Evolutionary conservation across 192 early-diverging fungal genomes (phyloP).

Genomic region (Coemansia sp.): DNA sequence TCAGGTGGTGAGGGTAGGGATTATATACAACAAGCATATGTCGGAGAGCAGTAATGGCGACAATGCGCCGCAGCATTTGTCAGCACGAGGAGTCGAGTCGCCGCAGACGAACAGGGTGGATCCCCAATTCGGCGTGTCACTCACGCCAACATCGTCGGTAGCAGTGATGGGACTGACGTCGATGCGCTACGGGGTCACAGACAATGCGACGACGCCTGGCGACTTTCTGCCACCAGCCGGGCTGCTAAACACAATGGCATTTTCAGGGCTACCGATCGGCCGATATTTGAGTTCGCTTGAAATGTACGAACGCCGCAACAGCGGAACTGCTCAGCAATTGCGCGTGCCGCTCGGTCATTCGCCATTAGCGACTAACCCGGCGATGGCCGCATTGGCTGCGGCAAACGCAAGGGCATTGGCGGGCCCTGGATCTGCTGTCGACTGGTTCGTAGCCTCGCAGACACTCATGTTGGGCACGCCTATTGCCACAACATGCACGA

Average conservation of each 20-base stretch:
- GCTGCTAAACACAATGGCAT: not conserved
- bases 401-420: not conserved
- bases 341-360: not conserved
- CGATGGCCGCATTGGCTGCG: not conserved
- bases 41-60: conserved; percentile 13
- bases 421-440: not conserved
- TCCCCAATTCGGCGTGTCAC: conserved; percentile 17
- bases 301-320: conserved; percentile 11
- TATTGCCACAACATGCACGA: conserved; percentile 35
- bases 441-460: not conserved
- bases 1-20: not conserved
- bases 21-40: not conserved
- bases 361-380: not conserved
- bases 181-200: conserved; percentile 27
- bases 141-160: conserved; percentile 40
- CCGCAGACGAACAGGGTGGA: conserved; percentile 1
- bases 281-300: conserved; percentile 30
- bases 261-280: conserved; percentile 15
- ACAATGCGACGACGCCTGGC: not conserved
- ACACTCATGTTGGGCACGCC: not conserved
- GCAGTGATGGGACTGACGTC: conserved; percentile 29
- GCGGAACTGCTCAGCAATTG: not conserved
- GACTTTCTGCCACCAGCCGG: not conserved
- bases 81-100: not conserved
- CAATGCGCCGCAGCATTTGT: conserved; percentile 4